Percentiles rank a stretch among this genome's conserved stretches.
These are phyloP conservation scores for Hapsidospora chrysogenum DNA, from an alignment of 495 filamentous ascomycete species.

Conservation along the genomic window DNA sequence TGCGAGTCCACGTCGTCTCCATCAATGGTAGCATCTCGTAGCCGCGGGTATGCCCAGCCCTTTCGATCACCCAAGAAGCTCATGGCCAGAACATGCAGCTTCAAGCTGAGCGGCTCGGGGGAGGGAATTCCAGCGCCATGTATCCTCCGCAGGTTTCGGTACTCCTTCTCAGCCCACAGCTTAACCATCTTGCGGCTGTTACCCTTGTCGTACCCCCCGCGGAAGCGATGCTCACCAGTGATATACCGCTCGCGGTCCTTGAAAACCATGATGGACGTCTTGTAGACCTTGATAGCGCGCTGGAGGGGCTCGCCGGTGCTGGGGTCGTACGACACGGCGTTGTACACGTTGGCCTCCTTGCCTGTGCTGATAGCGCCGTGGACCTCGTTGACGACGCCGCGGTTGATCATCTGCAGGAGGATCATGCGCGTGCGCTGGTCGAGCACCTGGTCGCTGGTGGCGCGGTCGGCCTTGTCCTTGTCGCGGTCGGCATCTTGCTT, in stretches of 20 bases:
- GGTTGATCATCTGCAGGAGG: slow-evolving; percentile 84
- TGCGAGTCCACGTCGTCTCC: slow-evolving; percentile 47
- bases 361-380: slow-evolving; percentile 89
- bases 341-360: slow-evolving; percentile 96
- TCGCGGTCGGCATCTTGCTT: slow-evolving; percentile 32
- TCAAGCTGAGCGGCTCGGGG: slow-evolving; percentile 75
- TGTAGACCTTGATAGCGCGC: slow-evolving; percentile 94
- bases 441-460: slow-evolving; percentile 83
- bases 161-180: slow-evolving; percentile 96
- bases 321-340: slow-evolving; percentile 28
- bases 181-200: slow-evolving; percentile 93
- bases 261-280: slow-evolving; percentile 90
- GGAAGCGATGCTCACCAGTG: slow-evolving; percentile 67
- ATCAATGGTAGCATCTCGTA: slow-evolving; percentile 34
- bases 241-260: slow-evolving; percentile 95
- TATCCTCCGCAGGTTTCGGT: slow-evolving; percentile 78
- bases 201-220: slow-evolving; percentile 71
- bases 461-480: slow-evolving; percentile 78
- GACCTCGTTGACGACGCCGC: slow-evolving; percentile 61
- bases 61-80: slow-evolving; percentile 75
- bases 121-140: slow-evolving; percentile 70
- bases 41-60: slow-evolving; percentile 68
- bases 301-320: slow-evolving; percentile 27
- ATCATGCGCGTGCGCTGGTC: slow-evolving; percentile 93
- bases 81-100: slow-evolving; percentile 87